Conservation (phyloP, 2,329 filamentous ascomycete species). For the Fusarium cicatricum region DNA sequence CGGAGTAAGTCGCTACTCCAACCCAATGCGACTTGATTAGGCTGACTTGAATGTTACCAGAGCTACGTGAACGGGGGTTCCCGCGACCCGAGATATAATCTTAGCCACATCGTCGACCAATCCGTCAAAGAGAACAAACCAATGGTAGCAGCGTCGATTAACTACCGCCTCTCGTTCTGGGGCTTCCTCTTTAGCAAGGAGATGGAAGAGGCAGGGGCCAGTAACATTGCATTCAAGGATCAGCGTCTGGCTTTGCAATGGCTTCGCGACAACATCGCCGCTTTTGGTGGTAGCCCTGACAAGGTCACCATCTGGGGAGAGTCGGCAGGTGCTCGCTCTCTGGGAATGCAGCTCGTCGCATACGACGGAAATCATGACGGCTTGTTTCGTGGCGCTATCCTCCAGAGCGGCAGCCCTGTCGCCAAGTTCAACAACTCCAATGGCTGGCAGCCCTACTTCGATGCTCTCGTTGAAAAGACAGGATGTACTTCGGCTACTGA, state of each 20-base stretch:
- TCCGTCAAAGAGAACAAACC: slow-evolving; percentile 56
- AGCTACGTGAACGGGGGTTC: slow-evolving; percentile 39
- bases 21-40: background rate
- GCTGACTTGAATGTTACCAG: slow-evolving; percentile 22
- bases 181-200: slow-evolving; percentile 60
- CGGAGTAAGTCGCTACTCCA: slow-evolving; percentile 34
- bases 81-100: slow-evolving; percentile 61
- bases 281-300: slow-evolving; percentile 57
- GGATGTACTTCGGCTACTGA: slow-evolving; percentile 37
- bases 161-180: slow-evolving; percentile 60
- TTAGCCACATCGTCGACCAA: slow-evolving; percentile 64
- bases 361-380: slow-evolving; percentile 62
- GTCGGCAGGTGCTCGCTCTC: slow-evolving; percentile 59
- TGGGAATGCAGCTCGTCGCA: slow-evolving; percentile 59
- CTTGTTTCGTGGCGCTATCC: slow-evolving; percentile 62
- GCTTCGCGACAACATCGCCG: slow-evolving; percentile 59
- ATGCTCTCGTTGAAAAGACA: slow-evolving; percentile 38
- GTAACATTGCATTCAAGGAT: slow-evolving; percentile 61
- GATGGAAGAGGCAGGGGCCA: slow-evolving; percentile 52
- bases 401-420: slow-evolving; percentile 55
- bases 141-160: slow-evolving; percentile 59
- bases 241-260: slow-evolving; percentile 59
- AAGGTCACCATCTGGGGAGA: slow-evolving; percentile 63
- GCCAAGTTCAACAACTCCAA: slow-evolving; percentile 34
- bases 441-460: slow-evolving; percentile 44